A percentile compares a stretch with the other conserved stretches of the same genome.
Evolutionary conservation across 805 yeast species (phyloP).

Genomic region (Brettanomyces naardenensis): DNA sequence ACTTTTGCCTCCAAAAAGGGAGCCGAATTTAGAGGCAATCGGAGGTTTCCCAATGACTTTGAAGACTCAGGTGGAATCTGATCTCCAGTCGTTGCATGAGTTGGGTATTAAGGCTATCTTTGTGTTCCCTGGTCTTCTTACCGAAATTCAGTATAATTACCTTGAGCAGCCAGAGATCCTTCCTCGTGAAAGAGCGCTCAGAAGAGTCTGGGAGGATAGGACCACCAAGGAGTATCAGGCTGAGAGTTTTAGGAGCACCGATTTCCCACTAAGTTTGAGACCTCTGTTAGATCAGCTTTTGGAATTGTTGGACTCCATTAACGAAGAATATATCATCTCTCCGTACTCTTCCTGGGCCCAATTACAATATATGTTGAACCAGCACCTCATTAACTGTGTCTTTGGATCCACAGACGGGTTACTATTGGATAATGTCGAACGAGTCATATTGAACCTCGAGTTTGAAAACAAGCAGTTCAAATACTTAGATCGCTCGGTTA

Average conservation of each 20-base stretch:
- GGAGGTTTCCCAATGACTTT: slow-evolving; percentile 75
- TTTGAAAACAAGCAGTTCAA: slow-evolving; percentile 56
- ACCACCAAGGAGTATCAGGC: slow-evolving; percentile 17
- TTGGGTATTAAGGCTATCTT: slow-evolving; percentile 70
- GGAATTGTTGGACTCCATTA: slow-evolving; percentile 44
- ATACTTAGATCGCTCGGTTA: slow-evolving; percentile 49
- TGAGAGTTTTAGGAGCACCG: slow-evolving; percentile 46
- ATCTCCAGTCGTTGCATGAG: slow-evolving; percentile 51
- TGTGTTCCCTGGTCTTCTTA: slow-evolving; percentile 63
- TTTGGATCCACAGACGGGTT: slow-evolving; percentile 81
- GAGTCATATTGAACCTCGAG: slow-evolving; percentile 67
- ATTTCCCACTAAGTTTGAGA: slow-evolving; percentile 40
- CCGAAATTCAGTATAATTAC: slow-evolving; percentile 25
- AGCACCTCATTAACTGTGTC: slow-evolving; percentile 57
- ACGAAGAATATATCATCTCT: slow-evolving; percentile 63
- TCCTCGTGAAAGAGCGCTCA: slow-evolving; percentile 35
- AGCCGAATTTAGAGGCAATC: slow-evolving; percentile 63
- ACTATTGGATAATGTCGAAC: slow-evolving; percentile 51
- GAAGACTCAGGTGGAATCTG: slow-evolving; percentile 47
- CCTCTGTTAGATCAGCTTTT: slow-evolving; percentile 50
- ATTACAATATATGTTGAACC: slow-evolving; percentile 58
- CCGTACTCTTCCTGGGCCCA: slow-evolving; percentile 82
- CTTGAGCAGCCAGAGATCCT: slow-evolving; percentile 19
- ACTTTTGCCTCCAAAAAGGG: slow-evolving; percentile 53
- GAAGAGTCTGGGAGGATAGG: slow-evolving; percentile 38